Evolutionary conservation across 768 basidiomycete species (phyloP), one percentile per base, ranked within the genome.

Genomic region (Tubosaeta brunneosetosa): DNA sequence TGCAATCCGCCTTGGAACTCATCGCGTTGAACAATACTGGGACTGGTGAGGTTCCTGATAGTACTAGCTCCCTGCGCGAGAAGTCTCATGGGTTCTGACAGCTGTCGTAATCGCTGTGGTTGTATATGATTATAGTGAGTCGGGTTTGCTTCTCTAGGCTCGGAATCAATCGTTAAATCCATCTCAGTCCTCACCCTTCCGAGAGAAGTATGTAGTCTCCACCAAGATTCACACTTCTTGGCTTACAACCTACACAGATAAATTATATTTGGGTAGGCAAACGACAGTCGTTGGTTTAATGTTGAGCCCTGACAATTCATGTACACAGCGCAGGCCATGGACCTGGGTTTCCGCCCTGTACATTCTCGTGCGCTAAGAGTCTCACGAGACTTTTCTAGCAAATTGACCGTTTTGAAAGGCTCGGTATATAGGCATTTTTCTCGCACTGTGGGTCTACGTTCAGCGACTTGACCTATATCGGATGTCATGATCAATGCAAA

Each of bases 261-360:
- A 38, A 49, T 6, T 49, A 49, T 13, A 19, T 49, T n/a, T 49
- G 48, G 48, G 48, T 49, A 19, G 10, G 49, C 19, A 36, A 44
- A 26, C 0, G 10, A 17, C 25, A 8, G 14, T 19, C 26, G n/a
- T 22, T 8, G 26, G 2, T 12, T 12, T 17, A 6, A 5, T 22
- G 41, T 22, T 27, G 16, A 16, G 16, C 42, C 22, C 41, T 43
- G 10, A 47, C 10, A 4, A n/a, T 38, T n/a, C n/a, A 3, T 2
- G 13, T 41, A 19, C 11, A 22, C 6, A 55, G 55, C 1, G 6
- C 16, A 40, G 16, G 32, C 36, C 22, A 13, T 55, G 55, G 55
- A 34, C 52, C 2, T 44, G 25, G 31, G 31, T 55, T 4, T 53
- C 54, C 1, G 32, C 42, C 11, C 14, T 55, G 5, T 55, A 44